Evolutionary conservation across 2,329 filamentous ascomycete genomes (phyloP), one percentile per base, ranked within the genome.

Genomic region (Alternaria sp.): DNA sequence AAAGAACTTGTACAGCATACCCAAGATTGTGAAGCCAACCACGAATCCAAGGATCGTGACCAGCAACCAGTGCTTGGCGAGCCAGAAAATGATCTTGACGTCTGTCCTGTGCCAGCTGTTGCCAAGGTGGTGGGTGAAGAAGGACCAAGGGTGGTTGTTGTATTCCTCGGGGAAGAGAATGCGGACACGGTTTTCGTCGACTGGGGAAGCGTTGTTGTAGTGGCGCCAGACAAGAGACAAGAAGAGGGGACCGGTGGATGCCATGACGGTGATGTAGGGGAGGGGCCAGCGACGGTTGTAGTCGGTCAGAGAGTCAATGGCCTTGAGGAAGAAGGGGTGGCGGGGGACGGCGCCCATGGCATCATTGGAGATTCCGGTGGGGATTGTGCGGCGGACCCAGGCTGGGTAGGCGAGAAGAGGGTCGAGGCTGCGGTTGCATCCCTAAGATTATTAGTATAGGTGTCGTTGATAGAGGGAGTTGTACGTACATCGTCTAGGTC

Each of bases 321-420:
- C 88, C 50, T 85, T 83, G 52, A 89, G 82, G 82, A 93, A 93
- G 81, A 92, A 92, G 0, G 90, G 90, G 70, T 94, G 92, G 62
- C 88, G 85, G 0, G 89, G 87, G 0, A 91, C 84, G 16, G 90
- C 81, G 50, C 90, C 90, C 90, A 94, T 93, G 41, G 89, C 89
- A 72, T 94, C 91, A 81, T 94, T 94, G 67, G 89, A 91, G 68
- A 94, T 92, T 64, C 91, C 91, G 1, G 91, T 94, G 2, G 92
- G 92, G 3, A 85, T 81, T 0, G 92, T 94, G 65, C 88, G 87
- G 66, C 90, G 87, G 14, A 91, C 83, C 86, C 89, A 92, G 43
- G 90, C 88, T 18, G 87, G 87, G 78, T 91, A 92, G 52, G 84
- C 83, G 58, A 90, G 86, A 14, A 91, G 84, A 54, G 89, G 89